phyloP scores from a whole-genome alignment of 345 rosid species.

The Lumnitzera racemosa region DNA sequence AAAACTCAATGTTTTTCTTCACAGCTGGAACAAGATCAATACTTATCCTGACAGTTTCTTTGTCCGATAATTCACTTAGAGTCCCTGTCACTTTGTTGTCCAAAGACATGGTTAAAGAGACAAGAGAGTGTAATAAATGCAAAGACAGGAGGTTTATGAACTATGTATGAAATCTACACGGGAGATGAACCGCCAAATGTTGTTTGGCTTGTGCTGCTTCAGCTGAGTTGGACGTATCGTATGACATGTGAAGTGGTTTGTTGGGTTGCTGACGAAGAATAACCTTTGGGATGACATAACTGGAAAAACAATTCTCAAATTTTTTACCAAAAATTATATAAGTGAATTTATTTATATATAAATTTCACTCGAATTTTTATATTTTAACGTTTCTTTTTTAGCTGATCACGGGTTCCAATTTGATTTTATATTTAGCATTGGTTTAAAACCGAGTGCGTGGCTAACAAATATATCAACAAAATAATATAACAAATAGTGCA shows the following conservation, averaged over 20 bases:
- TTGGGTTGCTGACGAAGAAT: no score
- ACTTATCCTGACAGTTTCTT: conserved; percentile 34
- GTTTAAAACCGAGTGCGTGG: no score
- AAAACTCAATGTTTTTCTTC: conserved; percentile 44
- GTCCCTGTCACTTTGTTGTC: conserved; percentile 32
- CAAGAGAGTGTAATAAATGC: background rate
- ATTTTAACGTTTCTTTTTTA: background rate
- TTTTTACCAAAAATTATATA: background rate
- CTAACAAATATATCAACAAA: no score
- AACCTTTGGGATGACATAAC: no score
- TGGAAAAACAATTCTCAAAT: background rate
- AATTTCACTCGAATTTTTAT: background rate
- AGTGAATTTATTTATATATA: background rate
- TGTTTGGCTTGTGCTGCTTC: no score
- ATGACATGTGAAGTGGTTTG: no score
- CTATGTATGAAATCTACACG: no score
- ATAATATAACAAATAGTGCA: no score
- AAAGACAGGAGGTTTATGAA: background rate
- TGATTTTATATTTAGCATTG: no score
- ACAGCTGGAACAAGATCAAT: conserved; percentile 72
- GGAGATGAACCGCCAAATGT: no score
- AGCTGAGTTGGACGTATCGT: no score
- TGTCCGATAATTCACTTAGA: conserved; percentile 59
- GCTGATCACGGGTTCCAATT: no score
- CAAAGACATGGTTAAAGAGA: conserved; percentile 18